phyloP scores from a whole-genome alignment of 2,329 filamentous ascomycete genomes.

The Aspergillus sp. region DNA sequence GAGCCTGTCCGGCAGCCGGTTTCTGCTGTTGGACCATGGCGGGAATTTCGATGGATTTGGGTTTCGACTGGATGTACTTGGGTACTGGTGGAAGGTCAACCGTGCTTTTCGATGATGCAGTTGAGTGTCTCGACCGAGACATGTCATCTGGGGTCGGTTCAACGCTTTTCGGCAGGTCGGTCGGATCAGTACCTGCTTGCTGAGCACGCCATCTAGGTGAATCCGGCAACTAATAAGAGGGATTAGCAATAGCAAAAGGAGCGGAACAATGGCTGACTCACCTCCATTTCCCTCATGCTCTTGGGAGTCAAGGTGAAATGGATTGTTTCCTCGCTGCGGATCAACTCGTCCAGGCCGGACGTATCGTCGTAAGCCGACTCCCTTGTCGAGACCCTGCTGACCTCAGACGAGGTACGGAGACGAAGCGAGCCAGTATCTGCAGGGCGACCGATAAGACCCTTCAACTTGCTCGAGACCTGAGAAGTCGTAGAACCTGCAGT shows the following conservation, averaged over 20 bases:
- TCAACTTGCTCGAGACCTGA: conserved; percentile 45
- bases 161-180: conserved; percentile 42
- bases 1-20: conserved; percentile 50
- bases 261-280: conserved; percentile 45
- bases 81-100: conserved; percentile 20
- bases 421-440: conserved; percentile 32
- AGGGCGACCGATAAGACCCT: conserved; percentile 42
- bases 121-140: conserved; percentile 22
- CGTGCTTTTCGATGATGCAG: conserved; percentile 25
- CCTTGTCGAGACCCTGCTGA: conserved; percentile 33
- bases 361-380: conserved; percentile 55
- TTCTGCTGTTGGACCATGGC: conserved; percentile 22
- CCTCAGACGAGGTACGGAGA: conserved; percentile 41
- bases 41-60: conserved; percentile 26
- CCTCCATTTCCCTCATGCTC: conserved; percentile 75
- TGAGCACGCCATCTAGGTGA: conserved; percentile 34
- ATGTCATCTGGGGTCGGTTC: conserved; percentile 31
- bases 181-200: conserved; percentile 40
- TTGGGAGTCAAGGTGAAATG: conserved; percentile 80
- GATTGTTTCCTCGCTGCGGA: conserved; percentile 78
- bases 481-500: conserved; percentile 45
- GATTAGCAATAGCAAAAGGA: conserved; percentile 4
- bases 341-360: conserved; percentile 74
- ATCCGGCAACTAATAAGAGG: conserved; percentile 33
- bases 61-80: conserved; percentile 28